Evolutionary conservation across 495 filamentous ascomycete species (phyloP).

Genomic region (Astrothelium macrocarpum): DNA sequence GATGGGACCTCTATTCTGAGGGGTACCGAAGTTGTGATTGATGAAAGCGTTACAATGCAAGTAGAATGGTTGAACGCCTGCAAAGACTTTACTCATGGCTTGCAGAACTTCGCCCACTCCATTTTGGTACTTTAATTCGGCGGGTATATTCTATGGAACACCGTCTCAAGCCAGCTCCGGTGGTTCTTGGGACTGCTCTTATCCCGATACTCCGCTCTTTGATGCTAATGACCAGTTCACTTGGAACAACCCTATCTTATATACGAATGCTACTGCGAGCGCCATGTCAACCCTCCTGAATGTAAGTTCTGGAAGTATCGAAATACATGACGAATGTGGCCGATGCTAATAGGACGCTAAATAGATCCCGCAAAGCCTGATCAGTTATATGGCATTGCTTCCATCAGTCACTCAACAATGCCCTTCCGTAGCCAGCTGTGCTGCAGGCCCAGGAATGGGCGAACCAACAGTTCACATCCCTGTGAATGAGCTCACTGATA

Average conservation of each 20-base stretch:
- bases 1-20: background rate
- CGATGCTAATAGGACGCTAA: background rate
- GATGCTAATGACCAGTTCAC: background rate
- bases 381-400: background rate
- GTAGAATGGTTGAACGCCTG: background rate
- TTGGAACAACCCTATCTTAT: background rate
- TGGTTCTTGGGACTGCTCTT: background rate
- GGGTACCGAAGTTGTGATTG: background rate
- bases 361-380: background rate
- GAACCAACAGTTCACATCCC: slow-evolving; percentile 2
- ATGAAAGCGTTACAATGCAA: background rate
- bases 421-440: background rate
- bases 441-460: background rate
- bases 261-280: background rate
- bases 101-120: background rate
- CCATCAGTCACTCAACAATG: background rate
- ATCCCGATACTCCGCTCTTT: background rate
- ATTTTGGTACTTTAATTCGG: background rate
- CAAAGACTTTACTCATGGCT: background rate
- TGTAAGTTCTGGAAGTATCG: background rate
- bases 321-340: background rate
- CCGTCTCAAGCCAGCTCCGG: background rate
- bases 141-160: background rate
- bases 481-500: slow-evolving; percentile 3
- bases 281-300: background rate